Evolutionary conservation across 2,329 filamentous ascomycete species (phyloP).

Genomic region (Aspergillus glaucus): DNA sequence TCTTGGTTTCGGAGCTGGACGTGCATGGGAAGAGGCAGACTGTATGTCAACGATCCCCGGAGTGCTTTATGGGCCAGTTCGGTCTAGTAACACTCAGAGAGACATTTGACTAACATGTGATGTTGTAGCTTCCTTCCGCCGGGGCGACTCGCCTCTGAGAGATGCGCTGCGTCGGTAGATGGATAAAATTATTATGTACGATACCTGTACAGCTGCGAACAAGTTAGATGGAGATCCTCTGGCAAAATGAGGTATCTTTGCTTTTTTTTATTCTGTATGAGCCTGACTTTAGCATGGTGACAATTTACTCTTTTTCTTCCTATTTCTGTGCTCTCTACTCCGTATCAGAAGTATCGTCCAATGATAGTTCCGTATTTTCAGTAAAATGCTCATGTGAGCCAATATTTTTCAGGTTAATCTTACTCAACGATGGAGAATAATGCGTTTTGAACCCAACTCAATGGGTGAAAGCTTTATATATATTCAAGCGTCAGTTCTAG

Average conservation of each 20-base stretch:
- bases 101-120: not conserved
- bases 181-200: constrained; percentile 22
- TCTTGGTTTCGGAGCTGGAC: constrained; percentile 87
- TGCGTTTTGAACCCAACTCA: not conserved
- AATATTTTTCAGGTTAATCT: not conserved
- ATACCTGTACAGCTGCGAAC: constrained; percentile 32
- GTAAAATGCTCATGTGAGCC: not conserved
- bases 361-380: not conserved
- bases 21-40: constrained; percentile 98
- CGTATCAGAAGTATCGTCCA: not conserved
- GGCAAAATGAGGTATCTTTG: not conserved
- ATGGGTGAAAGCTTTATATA: not conserved
- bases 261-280: not conserved
- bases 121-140: constrained; percentile 37
- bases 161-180: constrained; percentile 33
- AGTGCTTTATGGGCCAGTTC: not conserved
- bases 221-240: constrained; percentile 8
- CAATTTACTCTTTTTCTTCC: not conserved
- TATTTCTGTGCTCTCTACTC: not conserved
- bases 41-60: constrained; percentile 45
- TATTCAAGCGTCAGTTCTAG: not conserved
- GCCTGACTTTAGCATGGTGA: constrained; percentile 10
- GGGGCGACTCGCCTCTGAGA: constrained; percentile 35
- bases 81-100: not conserved
- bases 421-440: not conserved